Evolutionary conservation across 495 filamentous ascomycete genomes (phyloP).

Genomic region (Penicillium lividum): DNA sequence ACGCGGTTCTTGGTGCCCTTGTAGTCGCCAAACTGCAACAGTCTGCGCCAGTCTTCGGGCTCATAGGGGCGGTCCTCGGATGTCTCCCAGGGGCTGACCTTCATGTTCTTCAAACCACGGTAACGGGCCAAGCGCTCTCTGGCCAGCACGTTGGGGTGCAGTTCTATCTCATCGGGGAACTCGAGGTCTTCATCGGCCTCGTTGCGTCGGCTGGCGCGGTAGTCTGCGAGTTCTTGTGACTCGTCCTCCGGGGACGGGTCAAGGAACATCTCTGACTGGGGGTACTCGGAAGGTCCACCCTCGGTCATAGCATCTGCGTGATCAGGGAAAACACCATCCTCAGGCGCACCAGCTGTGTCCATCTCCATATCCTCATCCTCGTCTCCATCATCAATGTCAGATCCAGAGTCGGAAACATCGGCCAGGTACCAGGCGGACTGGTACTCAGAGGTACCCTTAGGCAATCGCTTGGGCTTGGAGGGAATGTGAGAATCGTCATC

Average conservation of each 20-base stretch:
- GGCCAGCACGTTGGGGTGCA: slow-evolving; percentile 83
- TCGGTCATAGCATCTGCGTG: slow-evolving; percentile 72
- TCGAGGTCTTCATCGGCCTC: slow-evolving; percentile 88
- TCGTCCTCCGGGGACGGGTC: slow-evolving; percentile 89
- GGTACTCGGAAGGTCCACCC: slow-evolving; percentile 76
- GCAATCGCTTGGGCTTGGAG: slow-evolving; percentile 68
- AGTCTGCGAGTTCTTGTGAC: slow-evolving; percentile 72
- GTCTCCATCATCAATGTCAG: slow-evolving; percentile 72
- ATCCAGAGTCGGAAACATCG: slow-evolving; percentile 83
- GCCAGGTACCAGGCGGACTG: slow-evolving; percentile 92
- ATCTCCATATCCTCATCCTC: slow-evolving; percentile 50
- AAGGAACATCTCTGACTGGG: slow-evolving; percentile 87
- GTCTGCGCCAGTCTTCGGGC: slow-evolving; percentile 83
- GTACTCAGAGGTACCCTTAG: slow-evolving; percentile 89
- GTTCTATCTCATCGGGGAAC: slow-evolving; percentile 96
- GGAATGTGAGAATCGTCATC: slow-evolving; percentile 76
- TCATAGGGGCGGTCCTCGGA: slow-evolving; percentile 81
- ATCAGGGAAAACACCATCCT: slow-evolving; percentile 78
- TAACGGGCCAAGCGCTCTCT: slow-evolving; percentile 83
- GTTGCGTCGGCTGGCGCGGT: slow-evolving; percentile 69
- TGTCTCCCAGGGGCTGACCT: slow-evolving; percentile 83
- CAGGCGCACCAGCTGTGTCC: slow-evolving; percentile 57
- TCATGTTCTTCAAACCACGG: slow-evolving; percentile 85
- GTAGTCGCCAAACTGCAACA: slow-evolving; percentile 83
- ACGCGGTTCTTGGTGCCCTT: slow-evolving; percentile 72